phyloP scores from a whole-genome alignment of 2,329 filamentous ascomycete species.

The Colletotrichum abscissum region DNA sequence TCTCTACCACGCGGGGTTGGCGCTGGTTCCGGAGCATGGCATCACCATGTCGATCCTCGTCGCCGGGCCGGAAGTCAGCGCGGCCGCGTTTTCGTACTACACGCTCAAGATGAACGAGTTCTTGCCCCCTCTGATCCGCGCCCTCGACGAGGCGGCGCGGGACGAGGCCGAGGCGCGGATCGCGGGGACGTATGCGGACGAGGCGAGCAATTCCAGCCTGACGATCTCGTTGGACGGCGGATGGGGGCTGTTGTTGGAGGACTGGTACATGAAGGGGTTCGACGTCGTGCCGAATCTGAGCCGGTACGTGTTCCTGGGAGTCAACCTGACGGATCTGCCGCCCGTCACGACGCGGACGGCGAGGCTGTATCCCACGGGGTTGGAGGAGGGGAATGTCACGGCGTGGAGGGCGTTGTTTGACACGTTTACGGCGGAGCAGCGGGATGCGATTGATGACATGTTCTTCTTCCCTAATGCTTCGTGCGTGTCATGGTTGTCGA shows the following conservation, averaged over 20 bases:
- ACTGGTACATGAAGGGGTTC: constrained; percentile 53
- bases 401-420: constrained; percentile 49
- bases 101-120: constrained; percentile 36
- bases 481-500: constrained; percentile 45
- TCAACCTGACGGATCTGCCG: constrained; percentile 14
- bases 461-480: constrained; percentile 43
- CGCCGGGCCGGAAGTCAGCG: constrained; percentile 41
- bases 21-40: constrained; percentile 59
- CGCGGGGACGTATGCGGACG: constrained; percentile 52
- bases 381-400: constrained; percentile 26
- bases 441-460: constrained; percentile 37
- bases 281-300: constrained; percentile 51
- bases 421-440: constrained; percentile 29
- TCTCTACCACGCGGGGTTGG: constrained; percentile 52
- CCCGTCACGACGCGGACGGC: constrained; percentile 29
- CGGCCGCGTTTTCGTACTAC: constrained; percentile 25
- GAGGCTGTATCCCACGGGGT: constrained; percentile 36
- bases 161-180: constrained; percentile 45
- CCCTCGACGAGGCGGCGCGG: constrained; percentile 54
- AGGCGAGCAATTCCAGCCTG: constrained; percentile 51
- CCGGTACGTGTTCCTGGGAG: constrained; percentile 36
- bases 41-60: constrained; percentile 54
- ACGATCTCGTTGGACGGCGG: constrained; percentile 50
- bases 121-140: constrained; percentile 50
- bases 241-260: constrained; percentile 50